Base-by-base conservation (phyloP, 2,329 filamentous ascomycete genomes). In the Periconia digitata region DNA sequence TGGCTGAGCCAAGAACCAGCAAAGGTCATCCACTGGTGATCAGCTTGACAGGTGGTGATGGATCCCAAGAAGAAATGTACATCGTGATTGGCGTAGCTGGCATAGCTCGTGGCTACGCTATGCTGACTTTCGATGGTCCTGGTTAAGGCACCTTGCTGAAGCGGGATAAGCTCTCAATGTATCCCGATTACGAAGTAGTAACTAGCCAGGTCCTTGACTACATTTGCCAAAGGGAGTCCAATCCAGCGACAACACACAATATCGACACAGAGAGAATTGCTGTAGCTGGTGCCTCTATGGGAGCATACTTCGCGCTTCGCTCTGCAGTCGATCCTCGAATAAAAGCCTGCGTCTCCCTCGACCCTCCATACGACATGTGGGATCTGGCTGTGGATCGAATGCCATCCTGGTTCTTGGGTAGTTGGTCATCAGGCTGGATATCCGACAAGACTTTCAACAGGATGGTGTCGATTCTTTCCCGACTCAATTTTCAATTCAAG, bases 271-370 rank as follows among this genome's bases (percentile, higher is more conserved):
- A 62, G 1, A 55, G 60, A 8, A 59, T 79, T 15, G 71, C 71
- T 0, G 46, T 77, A 16, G 44, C 57, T 1, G 76, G 76, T 0
- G 64, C 69, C 0, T 71, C 71, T 2, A 62, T 78, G 53, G 76
- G 78, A 2, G 78, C 71, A 1, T 79, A 79, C 51, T 74, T 71
- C 40, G 74, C 76, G 1, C 64, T 80, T 6, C 72, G 78, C 0
- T 72, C 59, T 1, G 73, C 72, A 0, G 54, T 59, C 0, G 76
- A 79, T 54, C 48, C 66, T 0, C 70, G 77, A 0, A 62, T 79
- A 64, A 73, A 71, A 46, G 77, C 76, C 0, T 76, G 72, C 49
- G 59, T 79, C 4, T 54, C 67, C 6, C 57, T 73, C 16, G 74
- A 76, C 43, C 54, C 57, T 1, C 64, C 72, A 39, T 74, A 70